phyloP scores from a whole-genome alignment of 2,329 filamentous ascomycete species.

The Fusarium staphyleae region DNA sequence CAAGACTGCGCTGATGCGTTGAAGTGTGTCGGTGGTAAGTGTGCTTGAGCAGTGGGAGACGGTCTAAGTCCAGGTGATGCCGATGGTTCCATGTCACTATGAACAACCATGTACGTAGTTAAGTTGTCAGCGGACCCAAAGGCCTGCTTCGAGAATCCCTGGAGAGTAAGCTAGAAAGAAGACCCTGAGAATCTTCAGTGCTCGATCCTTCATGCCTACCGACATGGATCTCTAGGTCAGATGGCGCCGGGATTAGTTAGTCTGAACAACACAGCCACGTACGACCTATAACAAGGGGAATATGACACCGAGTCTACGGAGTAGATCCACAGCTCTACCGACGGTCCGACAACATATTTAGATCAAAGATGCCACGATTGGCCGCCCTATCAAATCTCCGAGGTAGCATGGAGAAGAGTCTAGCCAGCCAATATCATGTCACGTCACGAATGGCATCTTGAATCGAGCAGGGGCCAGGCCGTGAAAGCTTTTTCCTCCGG shows the following conservation, averaged over 20 bases:
- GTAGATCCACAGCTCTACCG: not conserved
- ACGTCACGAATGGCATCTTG: not conserved
- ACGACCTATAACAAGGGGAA: not conserved
- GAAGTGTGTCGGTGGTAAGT: slow-evolving; percentile 1
- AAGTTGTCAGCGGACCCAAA: too few species aligned
- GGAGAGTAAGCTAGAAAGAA: too few species aligned
- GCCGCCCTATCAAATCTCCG: slow-evolving; percentile 16
- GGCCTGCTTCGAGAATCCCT: too few species aligned
- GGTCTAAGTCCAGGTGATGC: too few species aligned
- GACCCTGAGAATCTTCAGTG: too few species aligned
- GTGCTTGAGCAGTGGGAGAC: not conserved
- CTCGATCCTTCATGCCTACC: too few species aligned
- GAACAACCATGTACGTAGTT: too few species aligned
- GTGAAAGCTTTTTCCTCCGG: slow-evolving; percentile 9
- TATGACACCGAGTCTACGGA: slow-evolving; percentile 2
- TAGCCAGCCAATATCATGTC: slow-evolving; percentile 1
- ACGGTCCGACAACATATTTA: not conserved
- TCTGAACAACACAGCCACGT: too few species aligned
- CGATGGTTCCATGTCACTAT: too few species aligned
- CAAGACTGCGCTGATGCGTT: slow-evolving; percentile 1
- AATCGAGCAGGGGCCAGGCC: slow-evolving; percentile 13
- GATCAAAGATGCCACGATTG: not conserved
- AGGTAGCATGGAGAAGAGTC: slow-evolving; percentile 2
- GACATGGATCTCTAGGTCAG: too few species aligned
- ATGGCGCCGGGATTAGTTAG: too few species aligned